phyloP scores from a whole-genome alignment of 2,329 filamentous ascomycete genomes.

The Tolypocladium tundrense region DNA sequence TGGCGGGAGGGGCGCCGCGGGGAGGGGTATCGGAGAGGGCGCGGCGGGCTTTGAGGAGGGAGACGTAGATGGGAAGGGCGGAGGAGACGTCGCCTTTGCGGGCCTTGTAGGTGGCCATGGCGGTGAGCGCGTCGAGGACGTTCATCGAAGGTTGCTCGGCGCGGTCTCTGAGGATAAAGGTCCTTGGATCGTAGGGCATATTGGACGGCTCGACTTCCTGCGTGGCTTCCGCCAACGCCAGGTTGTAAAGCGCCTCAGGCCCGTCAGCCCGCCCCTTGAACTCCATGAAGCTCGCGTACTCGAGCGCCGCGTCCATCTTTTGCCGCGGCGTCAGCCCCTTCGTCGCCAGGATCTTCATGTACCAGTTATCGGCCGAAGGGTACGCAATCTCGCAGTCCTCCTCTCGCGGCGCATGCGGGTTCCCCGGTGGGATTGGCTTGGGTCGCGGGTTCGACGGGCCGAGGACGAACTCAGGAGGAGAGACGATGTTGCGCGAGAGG shows the following conservation, averaged over 20 bases:
- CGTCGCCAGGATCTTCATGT: slow-evolving; percentile 72
- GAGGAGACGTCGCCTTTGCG: slow-evolving; percentile 52
- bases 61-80: slow-evolving; percentile 78
- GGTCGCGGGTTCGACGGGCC: slow-evolving; percentile 79
- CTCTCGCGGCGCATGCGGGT: slow-evolving; percentile 55
- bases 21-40: slow-evolving; percentile 34
- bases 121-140: slow-evolving; percentile 63
- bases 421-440: slow-evolving; percentile 57
- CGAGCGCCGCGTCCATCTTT: slow-evolving; percentile 69
- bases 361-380: slow-evolving; percentile 63
- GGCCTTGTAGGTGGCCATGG: slow-evolving; percentile 69
- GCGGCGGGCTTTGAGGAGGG: slow-evolving; percentile 69
- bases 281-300: slow-evolving; percentile 77
- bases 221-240: slow-evolving; percentile 66
- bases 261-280: slow-evolving; percentile 58
- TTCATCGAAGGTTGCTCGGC: slow-evolving; percentile 57
- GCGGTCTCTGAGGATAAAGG: slow-evolving; percentile 53
- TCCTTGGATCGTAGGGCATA: slow-evolving; percentile 45
- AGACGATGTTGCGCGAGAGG: slow-evolving; percentile 53
- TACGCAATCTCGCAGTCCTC: slow-evolving; percentile 65
- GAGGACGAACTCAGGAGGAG: slow-evolving; percentile 62
- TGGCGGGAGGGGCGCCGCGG: slow-evolving; percentile 2
- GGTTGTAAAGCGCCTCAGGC: slow-evolving; percentile 61
- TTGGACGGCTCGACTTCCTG: slow-evolving; percentile 34
- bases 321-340: slow-evolving; percentile 71